Percentiles rank a stretch among this genome's conserved stretches.
Conservation (phyloP, 2,329 filamentous ascomycete genomes). For the Aspergillus sp. region DNA sequence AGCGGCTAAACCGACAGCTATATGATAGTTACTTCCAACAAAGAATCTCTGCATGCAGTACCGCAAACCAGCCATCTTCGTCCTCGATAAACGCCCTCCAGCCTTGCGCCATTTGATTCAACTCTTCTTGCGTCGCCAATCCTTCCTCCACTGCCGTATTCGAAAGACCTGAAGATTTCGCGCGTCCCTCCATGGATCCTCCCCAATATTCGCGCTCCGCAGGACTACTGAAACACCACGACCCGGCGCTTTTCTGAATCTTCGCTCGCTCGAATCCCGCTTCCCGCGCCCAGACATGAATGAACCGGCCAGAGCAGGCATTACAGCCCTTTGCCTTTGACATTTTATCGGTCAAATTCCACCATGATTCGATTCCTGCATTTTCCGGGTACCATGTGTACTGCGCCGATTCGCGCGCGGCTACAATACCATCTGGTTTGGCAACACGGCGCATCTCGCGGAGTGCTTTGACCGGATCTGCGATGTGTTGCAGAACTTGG, state of each 20-base stretch:
- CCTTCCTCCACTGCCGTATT: constrained; percentile 23
- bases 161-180: constrained; percentile 21
- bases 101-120: constrained; percentile 25
- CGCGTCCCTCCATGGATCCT: constrained; percentile 27
- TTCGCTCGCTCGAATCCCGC: constrained; percentile 24
- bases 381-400: constrained; percentile 28
- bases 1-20: not conserved
- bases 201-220: constrained; percentile 31
- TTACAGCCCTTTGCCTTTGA: constrained; percentile 20
- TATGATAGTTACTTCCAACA: constrained; percentile 23
- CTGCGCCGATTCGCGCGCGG: constrained; percentile 36
- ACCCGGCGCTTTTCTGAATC: constrained; percentile 24
- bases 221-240: constrained; percentile 29
- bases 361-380: constrained; percentile 20
- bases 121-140: constrained; percentile 22
- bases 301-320: constrained; percentile 20
- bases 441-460: constrained; percentile 51
- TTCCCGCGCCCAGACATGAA: constrained; percentile 31
- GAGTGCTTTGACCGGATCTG: constrained; percentile 45
- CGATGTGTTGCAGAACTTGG: constrained; percentile 53
- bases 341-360: constrained; percentile 14
- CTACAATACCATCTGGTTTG: constrained; percentile 49
- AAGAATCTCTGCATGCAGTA: constrained; percentile 34
- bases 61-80: constrained; percentile 31
- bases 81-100: constrained; percentile 30